Base-by-base conservation (phyloP, 2,329 filamentous ascomycete species). In the Seiridium cupressi region DNA sequence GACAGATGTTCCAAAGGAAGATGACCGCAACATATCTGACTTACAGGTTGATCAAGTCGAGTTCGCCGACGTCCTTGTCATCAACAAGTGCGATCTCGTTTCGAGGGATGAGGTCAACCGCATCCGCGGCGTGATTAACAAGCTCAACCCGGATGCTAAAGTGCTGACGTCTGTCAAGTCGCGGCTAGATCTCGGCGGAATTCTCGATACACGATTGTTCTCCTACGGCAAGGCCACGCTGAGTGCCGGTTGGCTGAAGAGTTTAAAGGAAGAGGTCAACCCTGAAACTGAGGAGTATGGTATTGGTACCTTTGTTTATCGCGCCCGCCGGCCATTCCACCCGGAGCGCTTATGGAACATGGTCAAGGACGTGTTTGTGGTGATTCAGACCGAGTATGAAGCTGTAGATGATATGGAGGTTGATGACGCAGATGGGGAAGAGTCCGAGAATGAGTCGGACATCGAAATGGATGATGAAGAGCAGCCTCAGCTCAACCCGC, bases 31-130 rank as follows among this genome's bases (percentile, higher is more conserved):
- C 0, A 89, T 92, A 2, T 90, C 88, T 0, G 89, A 92, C 64
- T 79, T 92, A 0, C 89, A 91, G 81, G 88, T 90, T 0, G 89
- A 92, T 65, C 89, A 92, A 67, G 89, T 92, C 61, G 89, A 92
- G 72, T 92, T 92, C 65, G 88, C 89, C 0, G 88, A 92, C 64
- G 88, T 91, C 5, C 81, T 92, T 11, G 80, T 91, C 3, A 74
- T 91, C 26, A 92, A 92, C 74, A 92, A 92, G 72, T 77, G 84
- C 5, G 88, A 91, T 62, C 34, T 58, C 26, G 55, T 58, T 10
- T 42, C 44, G 4, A 32, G 32, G 32, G 35, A 40, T 26, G 55
- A 58, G 46, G 46, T 58, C n/a, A 42, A 58, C 18, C 55, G 55
- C 32, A 42, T 90, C 58, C 70, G 77, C 3, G 76, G 79, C 0